phyloP scores from a whole-genome alignment of 2,329 filamentous ascomycete genomes.

The Xenoacremonium recifei region DNA sequence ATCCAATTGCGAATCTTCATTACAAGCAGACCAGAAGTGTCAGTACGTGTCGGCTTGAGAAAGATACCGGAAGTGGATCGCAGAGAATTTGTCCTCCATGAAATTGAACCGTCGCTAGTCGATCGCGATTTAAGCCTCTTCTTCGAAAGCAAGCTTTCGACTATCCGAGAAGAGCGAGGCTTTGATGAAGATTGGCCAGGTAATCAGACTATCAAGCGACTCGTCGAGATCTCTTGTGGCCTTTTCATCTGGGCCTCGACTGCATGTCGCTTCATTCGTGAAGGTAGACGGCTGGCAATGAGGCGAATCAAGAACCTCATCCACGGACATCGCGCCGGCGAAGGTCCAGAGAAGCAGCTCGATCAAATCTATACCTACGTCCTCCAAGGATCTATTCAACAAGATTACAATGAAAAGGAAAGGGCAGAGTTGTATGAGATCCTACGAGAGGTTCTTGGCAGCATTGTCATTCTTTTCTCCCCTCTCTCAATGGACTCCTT shows the following conservation, averaged over 20 bases:
- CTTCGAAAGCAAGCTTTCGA: constrained; percentile 26
- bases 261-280: constrained; percentile 17
- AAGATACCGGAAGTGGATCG: constrained; percentile 17
- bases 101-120: constrained; percentile 27
- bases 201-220: background rate
- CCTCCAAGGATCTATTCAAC: constrained; percentile 3
- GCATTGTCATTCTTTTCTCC: constrained; percentile 25
- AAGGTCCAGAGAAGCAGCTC: constrained; percentile 5
- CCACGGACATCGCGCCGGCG: constrained; percentile 13
- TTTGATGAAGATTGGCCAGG: constrained; percentile 28
- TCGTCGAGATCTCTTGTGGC: constrained; percentile 8
- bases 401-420: background rate
- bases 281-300: too few species aligned
- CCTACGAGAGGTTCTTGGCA: constrained; percentile 24
- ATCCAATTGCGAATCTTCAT: constrained; percentile 34
- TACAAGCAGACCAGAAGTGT: constrained; percentile 41
- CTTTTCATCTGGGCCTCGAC: constrained; percentile 21
- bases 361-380: constrained; percentile 11
- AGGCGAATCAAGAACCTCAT: constrained; percentile 14
- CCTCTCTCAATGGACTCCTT: constrained; percentile 28
- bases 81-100: constrained; percentile 31
- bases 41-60: constrained; percentile 37
- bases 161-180: constrained; percentile 26
- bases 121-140: constrained; percentile 35
- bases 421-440: constrained; percentile 8